Evolutionary conservation across 805 yeast genomes (phyloP), one percentile per base, ranked within the genome.

Genomic region (Teunomyces tritomae): DNA sequence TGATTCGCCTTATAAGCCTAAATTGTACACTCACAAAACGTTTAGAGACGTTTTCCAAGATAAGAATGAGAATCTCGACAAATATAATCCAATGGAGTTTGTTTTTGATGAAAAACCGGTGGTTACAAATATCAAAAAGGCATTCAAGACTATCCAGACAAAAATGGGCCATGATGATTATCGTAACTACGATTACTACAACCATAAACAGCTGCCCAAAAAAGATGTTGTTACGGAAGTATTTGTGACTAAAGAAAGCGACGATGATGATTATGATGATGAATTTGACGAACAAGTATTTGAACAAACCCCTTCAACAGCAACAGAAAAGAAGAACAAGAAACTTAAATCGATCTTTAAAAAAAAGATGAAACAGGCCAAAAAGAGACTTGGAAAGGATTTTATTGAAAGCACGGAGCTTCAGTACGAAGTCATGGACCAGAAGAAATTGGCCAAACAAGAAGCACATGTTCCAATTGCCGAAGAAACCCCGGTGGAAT

Each of bases 81-180:
- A 57, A 36, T 65, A 67, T 43, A 72, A 69, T 47, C 78, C 78
- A 2, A 67, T 67, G 52, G 75, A 71, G 46, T 54, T 59, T 34
- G 77, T 73, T 5, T 73, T 73, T 51, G 65, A 67, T 32, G 58
- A 55, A 26, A 58, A 53, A 17, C 61, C 55, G 8, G 61, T 57
- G 39, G 42, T 32, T 20, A 44, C 43, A 7, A 48, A 46, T 16
- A 44, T 68, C 16, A 54, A 46, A n/a, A 40, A 56, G 17, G 68
- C 68, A 1, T 56, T 69, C 33, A 63, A 61, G 48, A 58, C 52
- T 33, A 49, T 71, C 16, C 66, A 63, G 42, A 58, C 55, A 4
- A 64, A 59, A 44, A 50, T 69, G 28, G 67, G 65, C 3, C 62
- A 59, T 47, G 64, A 64, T 37, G 65, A 68, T 41, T 65, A 67